Evolutionary conservation across 371 early-diverging fungal species (phyloP).

Genomic region (Blastocladiella emersonii): DNA sequence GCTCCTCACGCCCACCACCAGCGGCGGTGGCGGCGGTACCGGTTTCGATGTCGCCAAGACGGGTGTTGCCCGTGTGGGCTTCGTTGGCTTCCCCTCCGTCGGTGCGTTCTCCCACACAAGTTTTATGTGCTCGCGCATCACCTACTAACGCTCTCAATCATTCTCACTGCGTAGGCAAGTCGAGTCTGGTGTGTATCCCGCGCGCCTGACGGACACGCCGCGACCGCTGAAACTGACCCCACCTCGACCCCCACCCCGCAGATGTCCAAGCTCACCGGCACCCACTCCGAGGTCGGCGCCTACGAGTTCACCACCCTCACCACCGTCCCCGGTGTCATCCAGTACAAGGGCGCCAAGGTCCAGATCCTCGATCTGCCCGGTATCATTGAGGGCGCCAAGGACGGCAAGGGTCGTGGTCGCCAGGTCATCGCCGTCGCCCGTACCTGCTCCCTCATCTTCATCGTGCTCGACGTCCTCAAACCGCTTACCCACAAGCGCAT

Average conservation of each 20-base stretch:
- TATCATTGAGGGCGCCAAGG: slow-evolving; percentile 99
- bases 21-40: slow-evolving; percentile 74
- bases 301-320: slow-evolving; percentile 99
- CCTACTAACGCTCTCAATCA: slow-evolving; percentile 68
- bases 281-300: slow-evolving; percentile 81
- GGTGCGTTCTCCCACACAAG: slow-evolving; percentile 88
- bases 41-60: slow-evolving; percentile 74
- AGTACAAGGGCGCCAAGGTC: slow-evolving; percentile 97
- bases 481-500: slow-evolving; percentile 66
- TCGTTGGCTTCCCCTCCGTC: slow-evolving; percentile 90
- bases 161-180: not conserved
- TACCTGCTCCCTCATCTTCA: slow-evolving; percentile 93
- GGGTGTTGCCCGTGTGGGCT: not conserved
- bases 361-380: slow-evolving; percentile 71
- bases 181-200: not conserved
- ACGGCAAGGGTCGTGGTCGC: slow-evolving; percentile 98
- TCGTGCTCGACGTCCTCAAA: slow-evolving; percentile 88
- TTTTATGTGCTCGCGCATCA: slow-evolving; percentile 47
- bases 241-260: too few species aligned
- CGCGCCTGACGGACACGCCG: too few species aligned
- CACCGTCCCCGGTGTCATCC: slow-evolving; percentile 85
- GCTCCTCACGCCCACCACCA: slow-evolving; percentile 76
- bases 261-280: slow-evolving; percentile 89
- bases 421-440: slow-evolving; percentile 95
- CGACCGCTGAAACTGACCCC: too few species aligned